phyloP scores from a whole-genome alignment of 345 rosid genomes.

The Dipteronia sinensis region DNA sequence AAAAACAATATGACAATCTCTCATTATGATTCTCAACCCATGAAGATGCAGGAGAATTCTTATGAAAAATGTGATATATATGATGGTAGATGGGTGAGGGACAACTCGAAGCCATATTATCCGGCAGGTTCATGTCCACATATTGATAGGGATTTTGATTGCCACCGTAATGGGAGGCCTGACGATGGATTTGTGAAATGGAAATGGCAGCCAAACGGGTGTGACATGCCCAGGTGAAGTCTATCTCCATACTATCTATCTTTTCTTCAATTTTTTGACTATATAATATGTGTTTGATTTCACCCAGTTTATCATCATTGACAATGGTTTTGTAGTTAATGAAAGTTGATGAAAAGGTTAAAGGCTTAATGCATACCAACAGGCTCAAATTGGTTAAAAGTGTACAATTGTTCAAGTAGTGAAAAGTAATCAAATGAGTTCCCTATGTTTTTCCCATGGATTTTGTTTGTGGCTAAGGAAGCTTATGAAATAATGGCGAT shows the following conservation, averaged over 20 bases:
- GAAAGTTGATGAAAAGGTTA: slow-evolving; percentile 2
- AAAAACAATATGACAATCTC: background rate
- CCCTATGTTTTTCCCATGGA: background rate
- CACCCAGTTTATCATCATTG: background rate
- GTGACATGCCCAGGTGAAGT: slow-evolving; percentile 65
- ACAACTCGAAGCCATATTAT: slow-evolving; percentile 70
- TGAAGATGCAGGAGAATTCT: slow-evolving; percentile 12
- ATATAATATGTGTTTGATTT: background rate
- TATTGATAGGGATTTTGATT: slow-evolving; percentile 73
- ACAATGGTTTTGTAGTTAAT: background rate
- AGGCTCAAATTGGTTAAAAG: background rate
- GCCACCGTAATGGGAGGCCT: slow-evolving; percentile 72
- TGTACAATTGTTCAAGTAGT: background rate
- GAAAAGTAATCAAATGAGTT: background rate
- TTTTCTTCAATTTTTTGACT: background rate
- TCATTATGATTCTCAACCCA: background rate
- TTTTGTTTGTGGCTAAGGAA: background rate
- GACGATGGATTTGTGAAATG: slow-evolving; percentile 70
- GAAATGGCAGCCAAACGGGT: slow-evolving; percentile 85
- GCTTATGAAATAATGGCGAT: background rate
- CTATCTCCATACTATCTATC: background rate
- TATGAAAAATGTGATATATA: slow-evolving; percentile 58
- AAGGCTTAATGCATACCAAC: background rate
- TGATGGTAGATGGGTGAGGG: slow-evolving; percentile 82
- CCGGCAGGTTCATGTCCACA: slow-evolving; percentile 79